A percentile compares a stretch with the other conserved stretches of the same genome.
phyloP scores from a whole-genome alignment of 2,329 filamentous ascomycete genomes.

The Ophiostoma piceae region DNA sequence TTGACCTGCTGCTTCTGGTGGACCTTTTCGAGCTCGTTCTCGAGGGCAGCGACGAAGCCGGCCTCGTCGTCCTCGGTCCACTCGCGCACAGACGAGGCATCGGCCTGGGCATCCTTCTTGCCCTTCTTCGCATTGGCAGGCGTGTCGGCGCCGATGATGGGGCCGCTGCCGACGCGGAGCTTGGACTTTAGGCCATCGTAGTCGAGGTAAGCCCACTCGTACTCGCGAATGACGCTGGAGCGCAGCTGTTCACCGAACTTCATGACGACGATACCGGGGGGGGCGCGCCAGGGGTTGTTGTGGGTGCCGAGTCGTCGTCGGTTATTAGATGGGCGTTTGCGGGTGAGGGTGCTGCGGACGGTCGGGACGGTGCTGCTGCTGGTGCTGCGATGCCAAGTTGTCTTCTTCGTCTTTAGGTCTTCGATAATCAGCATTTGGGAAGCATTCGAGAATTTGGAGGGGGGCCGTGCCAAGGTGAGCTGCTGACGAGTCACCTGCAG shows the following conservation, averaged over 20 bases:
- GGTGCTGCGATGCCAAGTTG: constrained; percentile 37
- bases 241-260: constrained; percentile 96
- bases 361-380: constrained; percentile 17
- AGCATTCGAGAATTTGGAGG: not conserved
- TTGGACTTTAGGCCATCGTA: constrained; percentile 90
- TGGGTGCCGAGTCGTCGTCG: not conserved
- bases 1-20: constrained; percentile 97
- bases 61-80: constrained; percentile 94
- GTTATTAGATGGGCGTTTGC: not conserved
- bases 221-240: constrained; percentile 92
- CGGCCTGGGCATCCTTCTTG: constrained; percentile 31
- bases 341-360: constrained; percentile 16
- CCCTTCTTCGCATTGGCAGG: constrained; percentile 30
- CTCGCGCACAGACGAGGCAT: constrained; percentile 42
- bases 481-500: constrained; percentile 6
- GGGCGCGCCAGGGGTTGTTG: constrained; percentile 36
- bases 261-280: constrained; percentile 56
- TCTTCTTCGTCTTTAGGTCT: constrained; percentile 42
- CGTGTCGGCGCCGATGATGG: constrained; percentile 29
- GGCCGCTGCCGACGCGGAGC: constrained; percentile 67
- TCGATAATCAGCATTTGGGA: constrained; percentile 49
- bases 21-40: constrained; percentile 92
- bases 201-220: constrained; percentile 96
- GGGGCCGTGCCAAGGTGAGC: not conserved
- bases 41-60: constrained; percentile 77